Percentiles rank a stretch among this genome's conserved stretches.
Evolutionary conservation across 192 early-diverging fungal genomes (phyloP).

Genomic region (Entomortierella beljakovae): DNA sequence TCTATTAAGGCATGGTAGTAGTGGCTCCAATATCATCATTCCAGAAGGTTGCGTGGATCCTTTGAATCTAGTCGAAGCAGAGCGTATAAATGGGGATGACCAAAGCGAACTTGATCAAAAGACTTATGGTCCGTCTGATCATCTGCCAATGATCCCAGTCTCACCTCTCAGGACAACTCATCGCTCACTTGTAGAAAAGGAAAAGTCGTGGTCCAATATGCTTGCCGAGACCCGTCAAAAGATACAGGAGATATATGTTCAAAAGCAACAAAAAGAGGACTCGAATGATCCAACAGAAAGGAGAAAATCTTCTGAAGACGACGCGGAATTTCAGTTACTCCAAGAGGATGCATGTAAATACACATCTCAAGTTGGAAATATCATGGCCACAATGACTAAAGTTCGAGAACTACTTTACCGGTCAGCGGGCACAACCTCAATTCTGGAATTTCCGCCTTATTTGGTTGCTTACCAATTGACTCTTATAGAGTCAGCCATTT

Average conservation of each 20-base stretch:
- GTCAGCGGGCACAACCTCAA: constrained; percentile 59
- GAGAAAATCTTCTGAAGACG: constrained; percentile 4
- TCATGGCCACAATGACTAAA: constrained; percentile 58
- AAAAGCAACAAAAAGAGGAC: constrained; percentile 11
- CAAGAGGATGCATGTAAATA: constrained; percentile 58
- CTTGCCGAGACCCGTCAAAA: constrained; percentile 20
- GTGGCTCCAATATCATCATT: constrained; percentile 42
- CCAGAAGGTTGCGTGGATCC: constrained; percentile 67
- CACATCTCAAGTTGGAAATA: constrained; percentile 43
- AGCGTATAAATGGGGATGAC: constrained; percentile 57
- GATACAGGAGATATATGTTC: constrained; percentile 29
- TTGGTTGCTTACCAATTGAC: constrained; percentile 75
- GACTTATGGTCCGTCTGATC: constrained; percentile 48
- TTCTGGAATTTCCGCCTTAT: constrained; percentile 68
- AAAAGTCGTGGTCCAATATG: constrained; percentile 47
- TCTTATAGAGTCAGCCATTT: constrained; percentile 76
- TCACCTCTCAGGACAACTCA: constrained; percentile 60
- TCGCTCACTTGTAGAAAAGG: constrained; percentile 60
- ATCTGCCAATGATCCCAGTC: constrained; percentile 65
- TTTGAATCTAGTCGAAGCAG: constrained; percentile 60
- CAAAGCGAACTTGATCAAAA: constrained; percentile 30
- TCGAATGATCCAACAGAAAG: constrained; percentile 6
- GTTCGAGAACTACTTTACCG: constrained; percentile 62
- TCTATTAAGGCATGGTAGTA: constrained; percentile 22
- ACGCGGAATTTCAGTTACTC: neutral